Conservation (phyloP, 106 monocot species). For the Dactylorhiza incarnata region DNA sequence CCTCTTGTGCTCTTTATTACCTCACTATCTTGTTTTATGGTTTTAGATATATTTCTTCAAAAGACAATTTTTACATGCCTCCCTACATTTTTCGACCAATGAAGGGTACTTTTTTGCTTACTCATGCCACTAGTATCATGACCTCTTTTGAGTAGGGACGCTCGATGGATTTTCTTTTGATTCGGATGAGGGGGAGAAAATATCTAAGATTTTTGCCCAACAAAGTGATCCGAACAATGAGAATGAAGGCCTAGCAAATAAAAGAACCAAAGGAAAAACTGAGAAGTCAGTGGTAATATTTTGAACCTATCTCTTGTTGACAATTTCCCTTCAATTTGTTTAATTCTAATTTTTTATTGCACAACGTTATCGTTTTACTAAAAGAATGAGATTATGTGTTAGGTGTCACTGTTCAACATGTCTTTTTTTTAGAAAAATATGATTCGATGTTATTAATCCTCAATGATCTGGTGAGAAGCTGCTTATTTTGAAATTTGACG, state of each 20-base stretch:
- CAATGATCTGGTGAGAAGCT: background rate
- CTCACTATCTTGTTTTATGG: background rate
- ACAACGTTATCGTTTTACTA: background rate
- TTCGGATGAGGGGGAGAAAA: constrained; percentile 62
- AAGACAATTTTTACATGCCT: background rate
- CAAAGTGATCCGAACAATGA: constrained; percentile 50
- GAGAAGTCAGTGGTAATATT: constrained; percentile 32
- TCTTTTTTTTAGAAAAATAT: background rate
- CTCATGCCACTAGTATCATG: background rate
- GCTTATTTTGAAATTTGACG: background rate
- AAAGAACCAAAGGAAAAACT: constrained; percentile 34
- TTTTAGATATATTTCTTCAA: background rate
- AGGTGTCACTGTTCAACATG: background rate
- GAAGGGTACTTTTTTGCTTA: background rate
- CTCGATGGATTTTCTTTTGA: constrained; percentile 93
- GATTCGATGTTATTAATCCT: background rate
- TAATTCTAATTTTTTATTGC: background rate
- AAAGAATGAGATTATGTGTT: background rate
- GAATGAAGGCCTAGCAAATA: constrained; percentile 40
- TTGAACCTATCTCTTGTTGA: background rate
- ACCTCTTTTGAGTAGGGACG: constrained; percentile 39
- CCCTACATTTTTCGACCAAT: background rate
- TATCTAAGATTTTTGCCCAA: constrained; percentile 25
- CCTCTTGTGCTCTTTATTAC: background rate
- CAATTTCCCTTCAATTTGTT: background rate